These are phyloP conservation scores for Strobilomyces confusus DNA, from an alignment of 768 basidiomycete species.

Conservation along the genomic window DNA sequence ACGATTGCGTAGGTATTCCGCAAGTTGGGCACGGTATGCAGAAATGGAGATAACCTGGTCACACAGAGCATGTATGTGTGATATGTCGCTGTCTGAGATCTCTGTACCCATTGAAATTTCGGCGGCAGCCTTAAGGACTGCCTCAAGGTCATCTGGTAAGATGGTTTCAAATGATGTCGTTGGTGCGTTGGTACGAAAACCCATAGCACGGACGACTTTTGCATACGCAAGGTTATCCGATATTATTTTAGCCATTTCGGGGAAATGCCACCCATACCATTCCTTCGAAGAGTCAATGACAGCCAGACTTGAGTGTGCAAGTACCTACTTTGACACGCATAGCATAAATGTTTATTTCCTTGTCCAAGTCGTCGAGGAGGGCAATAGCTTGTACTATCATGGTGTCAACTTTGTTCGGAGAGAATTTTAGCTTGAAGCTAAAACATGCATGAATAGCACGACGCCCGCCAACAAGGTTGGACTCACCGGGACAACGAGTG, in stretches of 20 bases:
- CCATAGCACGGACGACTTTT: conserved; percentile 90
- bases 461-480: neutral
- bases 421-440: conserved; percentile 99
- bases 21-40: conserved; percentile 89
- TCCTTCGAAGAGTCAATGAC: conserved; percentile 51
- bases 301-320: neutral
- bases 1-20: conserved; percentile 94
- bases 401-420: conserved; percentile 98
- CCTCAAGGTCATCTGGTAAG: conserved; percentile 96
- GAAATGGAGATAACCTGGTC: conserved; percentile 98
- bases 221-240: conserved; percentile 97
- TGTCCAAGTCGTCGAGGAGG: conserved; percentile 96
- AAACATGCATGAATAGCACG: conserved; percentile 5
- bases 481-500: conserved; percentile 91
- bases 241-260: conserved; percentile 98
- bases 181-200: conserved; percentile 92
- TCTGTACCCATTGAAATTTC: conserved; percentile 99
- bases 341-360: conserved; percentile 98
- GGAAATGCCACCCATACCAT: conserved; percentile 99
- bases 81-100: conserved; percentile 93
- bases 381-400: conserved; percentile 99
- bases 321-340: conserved; percentile 92
- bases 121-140: conserved; percentile 89
- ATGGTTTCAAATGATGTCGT: conserved; percentile 83
- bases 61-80: conserved; percentile 95